phyloP scores from a whole-genome alignment of 73 alveolate species.

The Stentor roeselii region DNA sequence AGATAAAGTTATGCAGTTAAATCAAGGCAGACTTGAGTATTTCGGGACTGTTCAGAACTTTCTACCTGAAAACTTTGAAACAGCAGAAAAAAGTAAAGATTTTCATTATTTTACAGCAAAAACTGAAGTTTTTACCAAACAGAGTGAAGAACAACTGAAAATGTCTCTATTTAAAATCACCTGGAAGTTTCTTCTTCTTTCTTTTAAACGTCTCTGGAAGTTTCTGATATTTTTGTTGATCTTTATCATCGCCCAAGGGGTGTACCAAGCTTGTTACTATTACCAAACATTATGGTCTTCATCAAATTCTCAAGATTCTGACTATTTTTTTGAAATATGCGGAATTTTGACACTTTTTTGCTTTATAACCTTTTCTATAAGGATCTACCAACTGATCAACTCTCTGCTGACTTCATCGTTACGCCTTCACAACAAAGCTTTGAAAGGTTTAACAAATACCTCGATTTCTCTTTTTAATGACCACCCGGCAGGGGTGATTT shows the following conservation, averaged over 20 bases:
- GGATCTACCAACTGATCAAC: neutral
- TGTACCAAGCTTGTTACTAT: neutral
- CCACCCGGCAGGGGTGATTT: slow-evolving; percentile 41
- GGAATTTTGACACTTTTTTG: neutral
- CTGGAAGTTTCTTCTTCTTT: neutral
- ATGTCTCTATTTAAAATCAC: neutral
- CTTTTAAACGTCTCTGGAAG: neutral
- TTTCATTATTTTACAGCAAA: neutral
- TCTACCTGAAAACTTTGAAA: too few species aligned
- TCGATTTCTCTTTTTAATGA: slow-evolving; percentile 29
- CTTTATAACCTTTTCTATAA: neutral
- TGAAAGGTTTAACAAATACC: slow-evolving; percentile 25
- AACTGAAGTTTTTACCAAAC: neutral
- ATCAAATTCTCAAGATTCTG: neutral
- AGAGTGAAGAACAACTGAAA: neutral
- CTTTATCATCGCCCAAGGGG: neutral
- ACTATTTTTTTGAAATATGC: neutral
- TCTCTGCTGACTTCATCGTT: slow-evolving; percentile 30
- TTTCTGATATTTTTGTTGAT: neutral
- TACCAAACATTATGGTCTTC: neutral
- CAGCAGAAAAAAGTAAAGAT: slow-evolving; percentile 14
- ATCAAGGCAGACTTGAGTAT: slow-evolving; percentile 26
- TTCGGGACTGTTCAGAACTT: neutral
- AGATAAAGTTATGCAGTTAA: slow-evolving; percentile 33
- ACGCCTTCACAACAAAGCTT: slow-evolving; percentile 33